Evolutionary conservation across 75 land plant genomes (phyloP), one percentile per base, ranked within the genome.

Genomic region (Cryptomeria japonica): DNA sequence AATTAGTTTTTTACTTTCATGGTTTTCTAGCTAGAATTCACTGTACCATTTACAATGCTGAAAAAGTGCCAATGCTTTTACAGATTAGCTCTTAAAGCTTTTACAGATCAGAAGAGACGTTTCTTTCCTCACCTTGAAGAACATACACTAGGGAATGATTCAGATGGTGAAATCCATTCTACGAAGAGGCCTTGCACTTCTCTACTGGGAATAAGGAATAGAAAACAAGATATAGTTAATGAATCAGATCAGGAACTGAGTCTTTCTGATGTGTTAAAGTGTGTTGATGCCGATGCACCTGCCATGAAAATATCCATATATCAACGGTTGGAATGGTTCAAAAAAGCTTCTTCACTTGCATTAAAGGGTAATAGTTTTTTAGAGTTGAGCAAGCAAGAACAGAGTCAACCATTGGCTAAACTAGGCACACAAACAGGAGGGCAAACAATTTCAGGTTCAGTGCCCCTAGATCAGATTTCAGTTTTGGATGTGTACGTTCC

Each of bases 51-150:
- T 82, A 44, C 16, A 28, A n/a, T n/a, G 31, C 84, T 82, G 51
- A 82, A 82, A 44, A 46, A 10, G 34, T 46, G 51, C n/a, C 47
- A 49, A 46, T 46, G 7, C 49, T 82, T 44, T 82, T 86, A 38
- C 93, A 97, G 99, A 87, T 90, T 98, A 80, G 99, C 99, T 56
- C 92, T 98, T 39, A 98, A 95, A 91, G 95, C 99, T 39, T 98
- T 97, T 90, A 92, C 95, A 32, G 99, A 98, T 83, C 99, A 98
- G 88, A 98, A 97, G 84, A 92, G 86, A 86, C 95, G 95, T 5
- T 97, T 96, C 88, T 96, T 98, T 87, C 99, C 95, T 39, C 95
- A 93, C 51, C 91, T 94, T 72, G 94, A 93, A 61, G 94, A 93
- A 86, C 87, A 85, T 58, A 41, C 42, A 75, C 38, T 36, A 55